phyloP scores from a whole-genome alignment of 306 rosid species.

The Rosa rugosa region DNA sequence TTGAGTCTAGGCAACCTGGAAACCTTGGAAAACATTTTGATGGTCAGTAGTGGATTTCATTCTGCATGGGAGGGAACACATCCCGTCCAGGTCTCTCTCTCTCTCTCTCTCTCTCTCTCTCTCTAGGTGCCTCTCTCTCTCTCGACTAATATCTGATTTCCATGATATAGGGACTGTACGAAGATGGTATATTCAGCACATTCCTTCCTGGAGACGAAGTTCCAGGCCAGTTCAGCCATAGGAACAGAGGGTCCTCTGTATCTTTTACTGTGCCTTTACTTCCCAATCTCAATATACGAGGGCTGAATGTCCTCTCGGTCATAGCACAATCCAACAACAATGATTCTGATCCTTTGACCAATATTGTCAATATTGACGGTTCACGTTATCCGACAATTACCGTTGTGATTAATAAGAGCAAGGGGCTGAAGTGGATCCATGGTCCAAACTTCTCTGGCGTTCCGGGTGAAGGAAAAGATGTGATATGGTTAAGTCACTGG shows the following conservation, averaged over 20 bases:
- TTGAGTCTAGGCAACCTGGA: neutral
- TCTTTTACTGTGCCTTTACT: neutral
- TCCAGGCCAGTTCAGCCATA: neutral
- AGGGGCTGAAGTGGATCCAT: neutral
- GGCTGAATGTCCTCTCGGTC: neutral
- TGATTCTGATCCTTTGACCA: neutral
- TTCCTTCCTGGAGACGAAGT: neutral
- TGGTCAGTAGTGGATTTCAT: neutral
- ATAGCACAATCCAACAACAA: neutral
- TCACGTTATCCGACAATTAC: neutral
- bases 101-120: neutral
- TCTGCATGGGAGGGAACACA: neutral
- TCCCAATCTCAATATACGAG: neutral
- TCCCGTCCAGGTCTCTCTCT: neutral
- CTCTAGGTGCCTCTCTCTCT: too few species aligned
- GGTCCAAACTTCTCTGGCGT: neutral
- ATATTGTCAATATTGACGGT: neutral
- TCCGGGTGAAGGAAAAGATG: neutral
- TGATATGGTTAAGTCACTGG: slow-evolving; percentile 7
- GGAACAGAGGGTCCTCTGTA: neutral
- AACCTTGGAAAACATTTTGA: neutral
- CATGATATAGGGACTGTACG: neutral
- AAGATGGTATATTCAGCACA: neutral
- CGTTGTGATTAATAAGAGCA: neutral
- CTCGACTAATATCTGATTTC: too few species aligned